phyloP scores from a whole-genome alignment of 2,329 filamentous ascomycete genomes.

The Fusarium tanahbumbuense region DNA sequence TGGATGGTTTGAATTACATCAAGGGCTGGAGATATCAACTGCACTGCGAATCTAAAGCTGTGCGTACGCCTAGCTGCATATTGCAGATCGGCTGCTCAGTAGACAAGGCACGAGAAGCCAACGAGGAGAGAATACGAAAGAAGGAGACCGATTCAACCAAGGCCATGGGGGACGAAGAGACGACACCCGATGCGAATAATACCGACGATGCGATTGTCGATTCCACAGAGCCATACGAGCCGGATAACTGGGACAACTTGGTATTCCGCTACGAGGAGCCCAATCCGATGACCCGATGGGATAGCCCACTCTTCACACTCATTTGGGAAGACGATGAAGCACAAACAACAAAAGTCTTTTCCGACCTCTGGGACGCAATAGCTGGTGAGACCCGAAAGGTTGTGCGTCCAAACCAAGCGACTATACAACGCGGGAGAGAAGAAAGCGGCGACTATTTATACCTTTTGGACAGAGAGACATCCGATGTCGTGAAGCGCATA shows the following conservation, averaged over 20 bases:
- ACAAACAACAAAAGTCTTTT: conserved; percentile 67
- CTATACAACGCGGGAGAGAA: conserved; percentile 72
- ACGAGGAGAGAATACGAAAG: conserved; percentile 66
- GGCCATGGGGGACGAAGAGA: not conserved
- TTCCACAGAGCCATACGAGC: conserved; percentile 60
- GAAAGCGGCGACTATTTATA: conserved; percentile 80
- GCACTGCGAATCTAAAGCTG: conserved; percentile 84
- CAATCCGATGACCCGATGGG: conserved; percentile 86
- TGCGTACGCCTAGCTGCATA: conserved; percentile 79
- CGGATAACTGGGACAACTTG: conserved; percentile 78
- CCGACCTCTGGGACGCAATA: conserved; percentile 80
- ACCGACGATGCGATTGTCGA: conserved; percentile 1
- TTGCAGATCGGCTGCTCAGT: conserved; percentile 71
- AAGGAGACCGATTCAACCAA: conserved; percentile 15
- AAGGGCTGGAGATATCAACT: conserved; percentile 91
- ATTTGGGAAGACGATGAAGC: conserved; percentile 78
- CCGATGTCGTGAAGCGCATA: conserved; percentile 78
- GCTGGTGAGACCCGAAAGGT: conserved; percentile 71
- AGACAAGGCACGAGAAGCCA: conserved; percentile 67
- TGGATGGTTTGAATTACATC: conserved; percentile 88
- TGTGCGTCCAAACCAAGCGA: conserved; percentile 80
- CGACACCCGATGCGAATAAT: not conserved
- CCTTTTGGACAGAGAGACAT: conserved; percentile 81
- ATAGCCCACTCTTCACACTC: conserved; percentile 83
- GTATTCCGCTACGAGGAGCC: conserved; percentile 88